phyloP scores from a whole-genome alignment of 2,329 filamentous ascomycete species.

The Colletotrichum lindemuthianum region DNA sequence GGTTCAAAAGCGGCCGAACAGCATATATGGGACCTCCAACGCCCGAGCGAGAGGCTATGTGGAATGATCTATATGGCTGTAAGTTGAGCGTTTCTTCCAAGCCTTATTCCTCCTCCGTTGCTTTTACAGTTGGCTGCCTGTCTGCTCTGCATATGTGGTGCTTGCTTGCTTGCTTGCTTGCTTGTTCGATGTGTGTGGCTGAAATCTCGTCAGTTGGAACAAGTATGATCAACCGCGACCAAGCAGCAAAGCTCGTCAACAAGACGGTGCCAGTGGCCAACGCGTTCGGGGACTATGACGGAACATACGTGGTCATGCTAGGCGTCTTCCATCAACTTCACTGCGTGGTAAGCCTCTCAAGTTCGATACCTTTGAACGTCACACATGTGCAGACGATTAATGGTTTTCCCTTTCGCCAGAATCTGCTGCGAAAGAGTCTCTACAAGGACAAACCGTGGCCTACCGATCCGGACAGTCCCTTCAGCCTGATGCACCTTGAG shows the following conservation, averaged over 20 bases:
- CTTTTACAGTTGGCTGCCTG: too few species aligned
- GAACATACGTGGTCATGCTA: conserved; percentile 4
- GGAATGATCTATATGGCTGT: conserved; percentile 9
- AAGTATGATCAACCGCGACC: conserved; percentile 6
- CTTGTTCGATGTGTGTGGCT: background rate
- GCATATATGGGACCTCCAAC: conserved; percentile 2
- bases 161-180: too few species aligned
- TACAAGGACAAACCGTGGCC: background rate
- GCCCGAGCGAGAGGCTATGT: background rate
- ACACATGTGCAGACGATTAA: background rate
- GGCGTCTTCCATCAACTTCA: conserved; percentile 7
- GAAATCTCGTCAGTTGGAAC: background rate
- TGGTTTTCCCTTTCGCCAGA: background rate
- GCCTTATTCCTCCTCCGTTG: background rate
- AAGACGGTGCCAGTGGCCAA: background rate
- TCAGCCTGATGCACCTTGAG: conserved; percentile 3
- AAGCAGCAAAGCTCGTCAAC: conserved; percentile 1
- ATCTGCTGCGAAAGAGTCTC: conserved; percentile 2
- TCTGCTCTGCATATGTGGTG: too few species aligned
- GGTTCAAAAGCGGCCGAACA: background rate
- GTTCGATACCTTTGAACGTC: background rate
- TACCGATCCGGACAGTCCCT: background rate
- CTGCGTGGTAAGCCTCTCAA: background rate
- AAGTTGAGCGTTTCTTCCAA: background rate
- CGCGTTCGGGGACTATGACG: background rate